Evolutionary conservation across 495 filamentous ascomycete species (phyloP).

Genomic region (Trichoderma asperelloides): DNA sequence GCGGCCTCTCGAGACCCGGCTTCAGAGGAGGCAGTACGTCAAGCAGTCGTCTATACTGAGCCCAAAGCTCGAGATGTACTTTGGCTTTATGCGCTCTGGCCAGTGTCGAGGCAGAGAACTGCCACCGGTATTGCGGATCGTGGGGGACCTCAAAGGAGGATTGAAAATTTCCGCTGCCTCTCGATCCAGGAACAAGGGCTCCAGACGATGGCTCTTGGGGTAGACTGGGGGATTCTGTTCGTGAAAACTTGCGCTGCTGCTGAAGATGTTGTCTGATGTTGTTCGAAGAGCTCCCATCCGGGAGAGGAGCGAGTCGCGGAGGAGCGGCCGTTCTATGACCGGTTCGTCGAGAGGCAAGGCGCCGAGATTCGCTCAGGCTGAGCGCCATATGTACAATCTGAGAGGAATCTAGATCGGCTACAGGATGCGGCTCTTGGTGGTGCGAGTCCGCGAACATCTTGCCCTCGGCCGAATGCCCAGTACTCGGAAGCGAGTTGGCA

Average conservation of each 20-base stretch:
- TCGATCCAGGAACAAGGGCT: constrained; percentile 22
- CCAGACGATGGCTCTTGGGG: neutral
- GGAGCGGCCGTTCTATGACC: constrained; percentile 39
- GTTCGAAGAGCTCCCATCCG: constrained; percentile 31
- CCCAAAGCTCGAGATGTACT: constrained; percentile 66
- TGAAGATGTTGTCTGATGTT: constrained; percentile 57
- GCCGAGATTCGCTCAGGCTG: constrained; percentile 76
- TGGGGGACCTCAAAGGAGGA: constrained; percentile 26
- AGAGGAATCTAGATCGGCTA: constrained; percentile 61
- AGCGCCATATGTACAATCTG: constrained; percentile 88
- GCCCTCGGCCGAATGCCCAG: constrained; percentile 16
- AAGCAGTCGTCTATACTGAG: constrained; percentile 70
- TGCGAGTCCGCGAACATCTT: neutral
- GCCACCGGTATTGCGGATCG: constrained; percentile 40
- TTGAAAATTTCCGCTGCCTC: constrained; percentile 34
- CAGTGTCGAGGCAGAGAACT: constrained; percentile 70
- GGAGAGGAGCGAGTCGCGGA: constrained; percentile 34
- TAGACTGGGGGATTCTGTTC: constrained; percentile 46
- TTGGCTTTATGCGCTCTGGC: constrained; percentile 70
- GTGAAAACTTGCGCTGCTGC: constrained; percentile 50
- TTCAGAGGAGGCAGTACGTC: constrained; percentile 64
- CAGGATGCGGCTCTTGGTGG: neutral
- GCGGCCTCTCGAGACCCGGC: constrained; percentile 18
- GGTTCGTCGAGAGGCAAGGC: constrained; percentile 48
- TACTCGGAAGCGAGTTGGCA: constrained; percentile 15